phyloP scores from a whole-genome alignment of 1,284 basidiomycete species.

The Apiotrichum mycotoxinovorans region DNA sequence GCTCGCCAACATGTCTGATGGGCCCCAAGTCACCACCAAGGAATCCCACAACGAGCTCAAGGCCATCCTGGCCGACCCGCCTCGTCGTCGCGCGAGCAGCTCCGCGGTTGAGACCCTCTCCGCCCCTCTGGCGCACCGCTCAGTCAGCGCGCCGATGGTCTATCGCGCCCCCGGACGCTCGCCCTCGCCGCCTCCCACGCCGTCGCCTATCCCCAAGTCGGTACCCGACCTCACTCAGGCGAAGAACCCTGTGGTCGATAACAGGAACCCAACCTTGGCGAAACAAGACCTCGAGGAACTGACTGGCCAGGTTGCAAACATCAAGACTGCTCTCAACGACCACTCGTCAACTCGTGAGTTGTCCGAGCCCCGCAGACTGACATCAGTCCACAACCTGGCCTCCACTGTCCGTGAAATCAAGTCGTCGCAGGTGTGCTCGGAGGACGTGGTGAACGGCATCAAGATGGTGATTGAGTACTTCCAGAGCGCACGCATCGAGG shows the following conservation, averaged over 20 bases:
- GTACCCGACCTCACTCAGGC: neutral
- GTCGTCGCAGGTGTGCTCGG: neutral
- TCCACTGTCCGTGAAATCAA: neutral
- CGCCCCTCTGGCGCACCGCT: neutral
- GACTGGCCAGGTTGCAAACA: neutral
- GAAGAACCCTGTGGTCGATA: neutral
- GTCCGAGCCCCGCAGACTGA: neutral
- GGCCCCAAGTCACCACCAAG: neutral
- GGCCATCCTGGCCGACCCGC: neutral
- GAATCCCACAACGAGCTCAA: conserved; percentile 2
- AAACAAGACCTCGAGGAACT: neutral
- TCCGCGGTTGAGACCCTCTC: neutral
- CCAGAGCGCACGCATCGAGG: neutral
- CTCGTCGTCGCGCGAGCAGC: neutral
- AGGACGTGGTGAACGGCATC: neutral
- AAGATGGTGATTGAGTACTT: conserved; percentile 4
- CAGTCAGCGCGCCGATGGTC: neutral
- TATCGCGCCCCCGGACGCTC: neutral
- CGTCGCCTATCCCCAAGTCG: neutral
- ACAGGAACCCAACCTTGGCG: neutral
- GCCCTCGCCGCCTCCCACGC: neutral
- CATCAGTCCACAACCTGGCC: neutral
- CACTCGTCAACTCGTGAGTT: neutral
- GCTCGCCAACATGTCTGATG: neutral
- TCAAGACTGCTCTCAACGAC: too few relatives aligned